phyloP scores from a whole-genome alignment of 148 eudicot species.

The Pouteria glomerata region DNA sequence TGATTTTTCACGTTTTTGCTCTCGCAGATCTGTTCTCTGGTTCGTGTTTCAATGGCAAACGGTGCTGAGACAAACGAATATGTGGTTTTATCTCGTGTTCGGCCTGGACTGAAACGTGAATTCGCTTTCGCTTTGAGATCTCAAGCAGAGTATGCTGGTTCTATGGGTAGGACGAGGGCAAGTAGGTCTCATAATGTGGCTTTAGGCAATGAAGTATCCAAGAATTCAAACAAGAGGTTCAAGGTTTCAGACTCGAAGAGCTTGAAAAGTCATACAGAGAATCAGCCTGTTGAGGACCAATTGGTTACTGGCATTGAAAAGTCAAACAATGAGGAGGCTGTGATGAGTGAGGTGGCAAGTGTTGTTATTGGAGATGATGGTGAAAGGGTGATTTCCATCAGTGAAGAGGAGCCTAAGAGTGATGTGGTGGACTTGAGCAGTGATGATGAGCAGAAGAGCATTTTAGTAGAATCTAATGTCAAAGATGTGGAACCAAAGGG shows the following conservation, averaged over 20 bases:
- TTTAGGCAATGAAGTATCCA: background rate
- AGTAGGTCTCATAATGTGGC: conserved; percentile 23
- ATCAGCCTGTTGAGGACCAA: background rate
- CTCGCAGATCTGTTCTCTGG: conserved; percentile 10
- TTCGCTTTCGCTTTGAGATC: conserved; percentile 41
- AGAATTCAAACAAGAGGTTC: conserved; percentile 10
- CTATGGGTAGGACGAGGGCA: conserved; percentile 42
- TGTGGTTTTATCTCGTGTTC: conserved; percentile 41
- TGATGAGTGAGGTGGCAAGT: conserved; percentile 4
- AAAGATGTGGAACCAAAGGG: conserved; percentile 16
- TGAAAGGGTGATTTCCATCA: conserved; percentile 2
- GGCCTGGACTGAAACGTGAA: conserved; percentile 45
- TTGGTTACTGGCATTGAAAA: background rate
- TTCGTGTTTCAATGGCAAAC: conserved; percentile 29
- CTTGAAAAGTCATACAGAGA: conserved; percentile 4
- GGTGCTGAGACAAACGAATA: conserved; percentile 27
- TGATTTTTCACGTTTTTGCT: background rate
- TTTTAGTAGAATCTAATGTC: conserved; percentile 14
- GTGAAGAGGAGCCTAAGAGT: conserved; percentile 26
- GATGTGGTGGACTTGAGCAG: conserved; percentile 19
- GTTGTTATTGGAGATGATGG: background rate
- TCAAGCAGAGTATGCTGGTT: conserved; percentile 38
- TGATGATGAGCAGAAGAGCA: conserved; percentile 24
- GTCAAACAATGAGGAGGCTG: conserved; percentile 12
- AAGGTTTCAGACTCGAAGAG: conserved; percentile 7